Evolutionary conservation across 306 rosid species (phyloP), one percentile per base, ranked within the genome.

Genomic region (Biancaea sappan): DNA sequence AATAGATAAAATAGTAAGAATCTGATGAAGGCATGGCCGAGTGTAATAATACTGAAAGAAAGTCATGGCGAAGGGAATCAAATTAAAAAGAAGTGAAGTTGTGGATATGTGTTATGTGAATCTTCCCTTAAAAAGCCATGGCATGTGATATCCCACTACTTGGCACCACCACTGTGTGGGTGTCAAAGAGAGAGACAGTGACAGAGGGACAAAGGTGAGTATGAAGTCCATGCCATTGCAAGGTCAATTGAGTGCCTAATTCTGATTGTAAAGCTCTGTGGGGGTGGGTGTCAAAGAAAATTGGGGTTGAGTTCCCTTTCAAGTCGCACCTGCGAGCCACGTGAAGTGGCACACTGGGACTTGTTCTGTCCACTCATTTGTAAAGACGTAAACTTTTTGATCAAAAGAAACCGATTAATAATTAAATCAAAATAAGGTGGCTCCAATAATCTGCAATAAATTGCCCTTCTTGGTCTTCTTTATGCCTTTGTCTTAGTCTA

Each of bases 301-400:
- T 41, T 41, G 66, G 40, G 40, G 71, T 77, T 60, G 60, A 68
- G 77, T 73, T 77, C 53, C 53, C 46, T 76, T 68, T 83, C 82
- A 81, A 78, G 72, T 78, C 78, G 72, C 84, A 83, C 79, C 80
- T 86, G 89, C 78, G 67, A 70, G 76, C 86, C 94, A 92, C 92
- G 92, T 90, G 94, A 90, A 92, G 87, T 77, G 82, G 86, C 85
- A 82, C 76, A 73, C 29, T 40, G 65, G 7, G 69, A 57, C 75
- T 80, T 81, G 83, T 80, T 56, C 75, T 53, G 66, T 82, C 88
- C 92, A 87, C 86, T 80, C 79, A 77, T 73, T 72, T 74, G 78
- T 76, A 79, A 79, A 84, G 76, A 70, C 48, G 37, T 47, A 29
- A 73, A 69, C 96, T 86, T 88, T 90, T 74, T 61, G 80, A 81